Evolutionary conservation across 768 basidiomycete genomes (phyloP).

Genomic region (Amanita muscaria): DNA sequence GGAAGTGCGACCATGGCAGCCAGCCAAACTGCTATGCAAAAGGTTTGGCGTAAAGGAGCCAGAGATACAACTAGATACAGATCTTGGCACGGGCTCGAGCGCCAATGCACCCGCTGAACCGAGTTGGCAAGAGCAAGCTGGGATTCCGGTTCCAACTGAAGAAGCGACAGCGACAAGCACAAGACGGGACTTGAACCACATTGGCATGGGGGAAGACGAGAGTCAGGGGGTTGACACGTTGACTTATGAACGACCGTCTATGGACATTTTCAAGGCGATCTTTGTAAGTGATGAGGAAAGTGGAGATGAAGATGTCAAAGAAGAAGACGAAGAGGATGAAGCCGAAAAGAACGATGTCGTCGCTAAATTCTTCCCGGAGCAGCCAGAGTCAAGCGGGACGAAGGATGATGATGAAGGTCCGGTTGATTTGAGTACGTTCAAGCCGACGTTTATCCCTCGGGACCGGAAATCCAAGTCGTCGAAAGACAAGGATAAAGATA

Average conservation of each 20-base stretch:
- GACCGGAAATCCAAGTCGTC: constrained; percentile 36
- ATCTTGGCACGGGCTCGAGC: constrained; percentile 19
- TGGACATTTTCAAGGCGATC: constrained; percentile 96
- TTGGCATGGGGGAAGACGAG: constrained; percentile 91
- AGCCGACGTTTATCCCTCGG: constrained; percentile 80
- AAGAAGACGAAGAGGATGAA: constrained; percentile 17
- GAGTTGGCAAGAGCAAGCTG: constrained; percentile 8
- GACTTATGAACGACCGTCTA: constrained; percentile 79
- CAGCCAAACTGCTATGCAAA: constrained; percentile 82
- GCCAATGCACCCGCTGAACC: constrained; percentile 8
- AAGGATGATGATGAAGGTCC: constrained; percentile 11
- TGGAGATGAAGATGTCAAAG: constrained; percentile 48
- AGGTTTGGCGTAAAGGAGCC: constrained; percentile 91
- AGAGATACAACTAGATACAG: constrained; percentile 43
- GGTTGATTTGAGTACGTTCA: constrained; percentile 66
- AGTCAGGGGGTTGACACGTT: constrained; percentile 81
- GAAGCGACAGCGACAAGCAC: constrained; percentile 11
- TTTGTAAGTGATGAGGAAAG: constrained; percentile 91
- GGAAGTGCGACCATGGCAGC: constrained; percentile 66
- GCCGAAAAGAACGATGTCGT: not conserved
- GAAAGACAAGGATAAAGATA: constrained; percentile 16
- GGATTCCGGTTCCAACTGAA: constrained; percentile 15
- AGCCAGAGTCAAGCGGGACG: not conserved
- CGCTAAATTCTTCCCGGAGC: constrained; percentile 9
- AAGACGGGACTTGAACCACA: constrained; percentile 58